These are phyloP conservation scores for Chalara sp. DNA, from an alignment of 2,329 filamentous ascomycete species.

Conservation along the genomic window DNA sequence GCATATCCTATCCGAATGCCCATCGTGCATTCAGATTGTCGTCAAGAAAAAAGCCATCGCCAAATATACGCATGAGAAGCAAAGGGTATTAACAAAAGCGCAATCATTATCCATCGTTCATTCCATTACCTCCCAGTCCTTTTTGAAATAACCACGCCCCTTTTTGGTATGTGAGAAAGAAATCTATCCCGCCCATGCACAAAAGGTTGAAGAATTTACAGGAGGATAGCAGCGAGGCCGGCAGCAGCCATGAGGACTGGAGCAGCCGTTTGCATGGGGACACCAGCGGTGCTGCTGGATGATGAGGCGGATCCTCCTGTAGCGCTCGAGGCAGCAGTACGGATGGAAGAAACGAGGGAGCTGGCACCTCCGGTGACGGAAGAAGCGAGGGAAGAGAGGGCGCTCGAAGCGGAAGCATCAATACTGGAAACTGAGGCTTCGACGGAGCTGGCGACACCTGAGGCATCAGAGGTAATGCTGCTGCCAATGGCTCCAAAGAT, in stretches of 20 bases:
- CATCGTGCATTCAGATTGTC: no score
- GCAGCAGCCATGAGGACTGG: constrained; percentile 22
- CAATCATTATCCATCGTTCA: no score
- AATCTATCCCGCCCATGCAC: background rate
- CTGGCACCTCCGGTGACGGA: constrained; percentile 2
- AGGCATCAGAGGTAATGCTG: constrained; percentile 7
- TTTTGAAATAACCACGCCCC: no score
- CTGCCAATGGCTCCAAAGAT: constrained; percentile 12
- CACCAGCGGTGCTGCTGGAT: constrained; percentile 12
- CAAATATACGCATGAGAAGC: no score
- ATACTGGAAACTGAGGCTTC: constrained; percentile 5
- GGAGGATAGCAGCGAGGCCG: constrained; percentile 24
- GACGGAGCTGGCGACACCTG: constrained; percentile 6
- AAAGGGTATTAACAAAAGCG: no score
- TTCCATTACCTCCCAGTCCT: no score
- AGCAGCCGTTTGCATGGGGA: constrained; percentile 20
- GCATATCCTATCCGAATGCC: no score
- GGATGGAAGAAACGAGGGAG: constrained; percentile 2
- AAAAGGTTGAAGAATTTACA: constrained; percentile 16
- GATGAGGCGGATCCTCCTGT: constrained; percentile 6
- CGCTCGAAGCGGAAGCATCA: constrained; percentile 5
- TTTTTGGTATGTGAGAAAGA: no score
- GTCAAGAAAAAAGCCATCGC: no score
- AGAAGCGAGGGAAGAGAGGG: constrained; percentile 2
- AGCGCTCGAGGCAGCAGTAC: constrained; percentile 4